phyloP scores from a whole-genome alignment of 2,329 filamentous ascomycete species.

The Bertia moriformis region DNA sequence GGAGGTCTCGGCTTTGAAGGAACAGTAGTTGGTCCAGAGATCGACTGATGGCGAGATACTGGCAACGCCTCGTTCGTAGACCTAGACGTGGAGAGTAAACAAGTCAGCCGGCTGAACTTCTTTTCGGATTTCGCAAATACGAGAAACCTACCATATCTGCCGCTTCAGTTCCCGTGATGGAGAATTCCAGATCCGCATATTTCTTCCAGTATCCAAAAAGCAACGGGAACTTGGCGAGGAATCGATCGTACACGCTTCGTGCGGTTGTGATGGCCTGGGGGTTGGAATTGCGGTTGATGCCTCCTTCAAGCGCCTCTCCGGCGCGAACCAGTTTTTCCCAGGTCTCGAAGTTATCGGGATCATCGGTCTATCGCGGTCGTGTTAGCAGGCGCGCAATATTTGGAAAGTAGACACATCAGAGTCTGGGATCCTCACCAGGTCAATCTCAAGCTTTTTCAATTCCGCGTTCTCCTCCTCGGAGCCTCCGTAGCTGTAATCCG shows the following conservation, averaged over 20 bases:
- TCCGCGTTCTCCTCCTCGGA: constrained; percentile 71
- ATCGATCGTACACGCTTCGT: constrained; percentile 77
- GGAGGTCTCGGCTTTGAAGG: constrained; percentile 94
- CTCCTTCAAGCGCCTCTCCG: constrained; percentile 75
- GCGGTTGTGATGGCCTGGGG: constrained; percentile 80
- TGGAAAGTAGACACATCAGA: too few relatives aligned
- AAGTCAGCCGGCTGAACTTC: constrained; percentile 13
- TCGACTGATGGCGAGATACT: constrained; percentile 90
- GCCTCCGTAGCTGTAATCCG: constrained; percentile 55
- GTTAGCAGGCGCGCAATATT: too few relatives aligned
- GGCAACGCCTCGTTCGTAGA: constrained; percentile 88
- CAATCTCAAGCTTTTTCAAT: constrained; percentile 62
- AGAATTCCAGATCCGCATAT: constrained; percentile 94
- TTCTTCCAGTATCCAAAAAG: constrained; percentile 99
- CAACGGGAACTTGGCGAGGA: constrained; percentile 85
- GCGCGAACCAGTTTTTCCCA: constrained; percentile 87
- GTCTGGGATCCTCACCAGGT: constrained; percentile 69
- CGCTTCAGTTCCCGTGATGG: constrained; percentile 88
- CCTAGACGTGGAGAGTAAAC: constrained; percentile 41
- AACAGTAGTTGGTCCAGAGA: constrained; percentile 92
- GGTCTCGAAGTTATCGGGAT: constrained; percentile 80
- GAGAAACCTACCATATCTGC: constrained; percentile 91
- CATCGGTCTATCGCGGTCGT: constrained; percentile 44
- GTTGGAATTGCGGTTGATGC: constrained; percentile 90
- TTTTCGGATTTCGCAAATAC: neutral